Conservation (phyloP, 768 basidiomycete genomes). For the Gymnopilus dilepis region DNA sequence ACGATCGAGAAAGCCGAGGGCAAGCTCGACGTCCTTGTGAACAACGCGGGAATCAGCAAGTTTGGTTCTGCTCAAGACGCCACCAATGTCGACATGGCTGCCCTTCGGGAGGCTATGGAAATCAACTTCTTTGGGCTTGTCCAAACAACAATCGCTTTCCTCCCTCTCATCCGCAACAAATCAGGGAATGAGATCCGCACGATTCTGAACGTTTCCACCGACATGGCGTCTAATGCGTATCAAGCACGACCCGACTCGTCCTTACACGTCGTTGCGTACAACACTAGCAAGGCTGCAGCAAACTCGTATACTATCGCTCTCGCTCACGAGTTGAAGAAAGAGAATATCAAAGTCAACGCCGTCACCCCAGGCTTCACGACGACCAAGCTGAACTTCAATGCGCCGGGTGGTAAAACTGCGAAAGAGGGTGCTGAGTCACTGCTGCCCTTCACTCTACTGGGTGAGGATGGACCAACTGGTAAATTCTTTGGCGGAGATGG, state of each 20-base stretch:
- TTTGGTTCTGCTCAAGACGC: constrained; percentile 36
- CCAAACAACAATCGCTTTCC: constrained; percentile 45
- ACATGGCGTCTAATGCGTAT: constrained; percentile 49
- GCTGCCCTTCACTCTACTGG: constrained; percentile 45
- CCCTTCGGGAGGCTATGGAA: constrained; percentile 43
- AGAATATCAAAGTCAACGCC: constrained; percentile 62
- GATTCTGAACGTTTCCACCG: constrained; percentile 47
- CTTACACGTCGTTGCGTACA: constrained; percentile 54
- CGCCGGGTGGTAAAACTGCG: constrained; percentile 42
- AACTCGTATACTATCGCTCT: constrained; percentile 64
- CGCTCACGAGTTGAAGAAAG: constrained; percentile 62
- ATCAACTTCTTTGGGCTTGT: constrained; percentile 50
- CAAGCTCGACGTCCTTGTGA: constrained; percentile 49
- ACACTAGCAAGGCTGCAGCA: constrained; percentile 74
- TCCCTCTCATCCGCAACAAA: constrained; percentile 44
- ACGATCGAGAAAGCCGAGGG: constrained; percentile 45
- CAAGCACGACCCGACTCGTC: constrained; percentile 37
- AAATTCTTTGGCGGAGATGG: constrained; percentile 41
- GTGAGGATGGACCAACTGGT: constrained; percentile 44
- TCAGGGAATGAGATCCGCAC: constrained; percentile 33
- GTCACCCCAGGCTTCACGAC: constrained; percentile 65
- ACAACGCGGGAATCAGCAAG: constrained; percentile 46
- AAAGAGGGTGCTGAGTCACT: constrained; percentile 40
- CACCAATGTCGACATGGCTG: constrained; percentile 36
- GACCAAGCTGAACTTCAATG: constrained; percentile 46